Evolutionary conservation across 1,139 yeast species (phyloP).

Genomic region (Scheffersomyces quercinus): DNA sequence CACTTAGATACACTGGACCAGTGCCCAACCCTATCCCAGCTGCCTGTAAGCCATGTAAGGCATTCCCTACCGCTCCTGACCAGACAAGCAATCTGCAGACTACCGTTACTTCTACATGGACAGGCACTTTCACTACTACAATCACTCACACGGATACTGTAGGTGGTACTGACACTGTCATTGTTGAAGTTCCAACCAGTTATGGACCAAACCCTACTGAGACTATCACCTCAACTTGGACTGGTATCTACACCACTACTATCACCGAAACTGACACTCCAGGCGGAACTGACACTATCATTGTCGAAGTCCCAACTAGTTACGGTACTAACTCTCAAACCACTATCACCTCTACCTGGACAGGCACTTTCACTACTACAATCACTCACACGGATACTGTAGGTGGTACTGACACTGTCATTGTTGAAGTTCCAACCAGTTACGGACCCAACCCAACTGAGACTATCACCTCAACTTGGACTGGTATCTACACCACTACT

Average conservation of each 20-base stretch:
- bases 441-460: too few relatives aligned
- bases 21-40: constrained; percentile 3
- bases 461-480: constrained; percentile 6
- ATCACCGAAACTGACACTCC: not conserved
- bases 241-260: not conserved
- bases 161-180: not conserved
- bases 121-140: too few relatives aligned
- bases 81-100: not conserved
- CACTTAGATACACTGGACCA: constrained; percentile 18
- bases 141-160: not conserved
- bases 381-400: too few relatives aligned
- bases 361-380: too few relatives aligned
- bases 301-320: constrained; percentile 12
- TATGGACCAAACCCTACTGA: not conserved
- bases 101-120: too few relatives aligned
- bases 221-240: not conserved
- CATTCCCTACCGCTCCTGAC: constrained; percentile 2
- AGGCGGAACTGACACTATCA: constrained; percentile 11
- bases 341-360: not conserved
- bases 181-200: too few relatives aligned
- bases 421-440: constrained; percentile 12
- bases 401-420: constrained; percentile 11
- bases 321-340: too few relatives aligned
- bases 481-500: constrained; percentile 9
- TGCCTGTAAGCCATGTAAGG: constrained; percentile 4